phyloP scores from a whole-genome alignment of 2,329 filamentous ascomycete species.

The Pezicula carpinea region DNA sequence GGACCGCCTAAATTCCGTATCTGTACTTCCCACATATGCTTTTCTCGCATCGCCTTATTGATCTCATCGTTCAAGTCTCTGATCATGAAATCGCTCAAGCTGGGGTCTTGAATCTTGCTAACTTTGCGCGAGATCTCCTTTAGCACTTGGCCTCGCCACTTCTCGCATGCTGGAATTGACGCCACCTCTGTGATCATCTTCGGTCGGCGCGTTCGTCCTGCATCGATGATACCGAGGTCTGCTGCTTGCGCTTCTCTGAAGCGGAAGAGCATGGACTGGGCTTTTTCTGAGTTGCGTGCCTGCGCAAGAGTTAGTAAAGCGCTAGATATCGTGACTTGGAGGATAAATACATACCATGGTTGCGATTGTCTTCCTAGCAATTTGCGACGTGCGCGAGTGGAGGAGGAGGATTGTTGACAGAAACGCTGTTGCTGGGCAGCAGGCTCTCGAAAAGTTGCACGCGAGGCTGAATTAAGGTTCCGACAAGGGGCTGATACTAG shows the following conservation, averaged over 20 bases:
- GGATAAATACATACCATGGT: constrained; percentile 23
- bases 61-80: constrained; percentile 98
- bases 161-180: constrained; percentile 83
- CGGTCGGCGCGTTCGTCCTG: constrained; percentile 81
- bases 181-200: constrained; percentile 86
- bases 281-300: constrained; percentile 98
- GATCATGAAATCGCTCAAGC: constrained; percentile 94
- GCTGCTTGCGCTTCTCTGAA: constrained; percentile 97
- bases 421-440: background rate
- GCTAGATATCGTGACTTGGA: background rate
- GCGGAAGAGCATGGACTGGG: constrained; percentile 99
- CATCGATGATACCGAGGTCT: constrained; percentile 93
- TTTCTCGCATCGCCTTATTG: constrained; percentile 98
- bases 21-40: constrained; percentile 98
- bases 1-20: constrained; percentile 94
- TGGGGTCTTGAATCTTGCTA: constrained; percentile 86
- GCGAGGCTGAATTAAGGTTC: constrained; percentile 3
- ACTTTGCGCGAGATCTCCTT: constrained; percentile 98
- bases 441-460: background rate
- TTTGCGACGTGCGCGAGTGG: constrained; percentile 1
- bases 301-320: constrained; percentile 30
- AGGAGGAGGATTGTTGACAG: background rate
- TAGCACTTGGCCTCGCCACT: constrained; percentile 96
- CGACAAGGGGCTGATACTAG: background rate
- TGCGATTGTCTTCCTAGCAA: constrained; percentile 7